A percentile compares a stretch with the other conserved stretches of the same genome.
These are phyloP conservation scores for Rhodomyrtus psidioides DNA, from an alignment of 441 rosid species.

Conservation along the genomic window DNA sequence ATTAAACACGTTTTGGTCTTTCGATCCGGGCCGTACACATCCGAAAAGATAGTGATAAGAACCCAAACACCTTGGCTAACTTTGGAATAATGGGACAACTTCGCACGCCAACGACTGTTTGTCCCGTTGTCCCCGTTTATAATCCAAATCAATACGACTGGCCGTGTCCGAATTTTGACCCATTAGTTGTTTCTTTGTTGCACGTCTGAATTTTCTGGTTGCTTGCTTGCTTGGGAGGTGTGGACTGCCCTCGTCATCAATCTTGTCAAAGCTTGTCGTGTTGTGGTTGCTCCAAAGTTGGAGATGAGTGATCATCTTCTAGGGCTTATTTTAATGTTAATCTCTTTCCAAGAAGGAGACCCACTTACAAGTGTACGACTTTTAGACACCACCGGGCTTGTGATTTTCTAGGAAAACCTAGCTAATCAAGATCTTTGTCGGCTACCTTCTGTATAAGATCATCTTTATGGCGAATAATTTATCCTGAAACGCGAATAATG, in stretches of 20 bases:
- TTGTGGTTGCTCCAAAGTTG: background rate
- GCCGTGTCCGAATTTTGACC: background rate
- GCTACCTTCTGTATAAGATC: background rate
- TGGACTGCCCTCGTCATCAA: background rate
- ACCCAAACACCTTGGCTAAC: background rate
- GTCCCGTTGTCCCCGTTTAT: background rate
- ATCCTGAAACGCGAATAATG: background rate
- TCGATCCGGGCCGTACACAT: background rate
- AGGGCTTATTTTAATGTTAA: background rate
- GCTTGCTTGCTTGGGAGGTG: background rate
- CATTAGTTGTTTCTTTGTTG: background rate
- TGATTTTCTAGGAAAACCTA: background rate
- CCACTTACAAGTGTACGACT: background rate
- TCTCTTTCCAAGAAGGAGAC: background rate
- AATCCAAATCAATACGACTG: background rate
- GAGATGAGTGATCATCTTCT: background rate
- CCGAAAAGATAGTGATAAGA: background rate
- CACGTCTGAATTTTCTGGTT: background rate
- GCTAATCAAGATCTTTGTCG: background rate
- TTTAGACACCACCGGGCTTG: background rate
- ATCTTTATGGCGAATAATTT: background rate
- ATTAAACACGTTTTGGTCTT: background rate
- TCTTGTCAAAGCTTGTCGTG: background rate
- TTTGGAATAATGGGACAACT: background rate
- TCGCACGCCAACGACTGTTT: background rate